phyloP scores from a whole-genome alignment of 345 rosid genomes.

The Syzygium jambos region DNA sequence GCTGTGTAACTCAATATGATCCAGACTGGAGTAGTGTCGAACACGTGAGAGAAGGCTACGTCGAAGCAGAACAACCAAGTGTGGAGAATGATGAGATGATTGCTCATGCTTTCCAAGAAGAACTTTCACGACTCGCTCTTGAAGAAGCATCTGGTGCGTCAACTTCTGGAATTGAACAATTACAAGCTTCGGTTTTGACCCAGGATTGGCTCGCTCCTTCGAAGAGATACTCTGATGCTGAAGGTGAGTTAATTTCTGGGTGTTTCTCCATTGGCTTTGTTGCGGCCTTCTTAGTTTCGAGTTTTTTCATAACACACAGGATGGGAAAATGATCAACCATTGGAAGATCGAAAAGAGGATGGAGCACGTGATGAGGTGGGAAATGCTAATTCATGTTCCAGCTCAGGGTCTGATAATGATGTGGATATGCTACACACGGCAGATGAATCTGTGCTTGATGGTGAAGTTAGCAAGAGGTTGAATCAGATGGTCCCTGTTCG shows the following conservation, averaged over 20 bases:
- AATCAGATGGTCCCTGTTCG: constrained; percentile 65
- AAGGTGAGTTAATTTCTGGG: constrained; percentile 10
- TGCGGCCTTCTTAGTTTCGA: neutral
- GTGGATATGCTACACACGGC: constrained; percentile 25
- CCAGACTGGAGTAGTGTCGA: constrained; percentile 33
- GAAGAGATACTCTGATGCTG: constrained; percentile 7
- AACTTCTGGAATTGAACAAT: constrained; percentile 5
- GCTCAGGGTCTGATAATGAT: constrained; percentile 18
- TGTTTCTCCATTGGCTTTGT: neutral
- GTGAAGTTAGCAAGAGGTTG: constrained; percentile 64
- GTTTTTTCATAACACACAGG: neutral
- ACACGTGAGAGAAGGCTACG: constrained; percentile 48
- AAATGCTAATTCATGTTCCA: constrained; percentile 9
- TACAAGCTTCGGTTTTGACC: constrained; percentile 37
- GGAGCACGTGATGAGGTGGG: constrained; percentile 4
- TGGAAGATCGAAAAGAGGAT: constrained; percentile 12
- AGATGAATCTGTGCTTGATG: constrained; percentile 57
- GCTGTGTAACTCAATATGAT: constrained; percentile 40
- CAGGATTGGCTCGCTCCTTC: constrained; percentile 54
- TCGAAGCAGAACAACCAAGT: constrained; percentile 13
- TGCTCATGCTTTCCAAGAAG: constrained; percentile 70
- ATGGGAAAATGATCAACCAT: neutral
- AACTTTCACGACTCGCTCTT: constrained; percentile 49
- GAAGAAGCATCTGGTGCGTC: constrained; percentile 39
- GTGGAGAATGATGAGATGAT: constrained; percentile 74